A percentile compares a stretch with the other conserved stretches of the same genome.
Evolutionary conservation across 2,329 filamentous ascomycete species (phyloP).

Genomic region (Sclerotinia sclerotiorum): DNA sequence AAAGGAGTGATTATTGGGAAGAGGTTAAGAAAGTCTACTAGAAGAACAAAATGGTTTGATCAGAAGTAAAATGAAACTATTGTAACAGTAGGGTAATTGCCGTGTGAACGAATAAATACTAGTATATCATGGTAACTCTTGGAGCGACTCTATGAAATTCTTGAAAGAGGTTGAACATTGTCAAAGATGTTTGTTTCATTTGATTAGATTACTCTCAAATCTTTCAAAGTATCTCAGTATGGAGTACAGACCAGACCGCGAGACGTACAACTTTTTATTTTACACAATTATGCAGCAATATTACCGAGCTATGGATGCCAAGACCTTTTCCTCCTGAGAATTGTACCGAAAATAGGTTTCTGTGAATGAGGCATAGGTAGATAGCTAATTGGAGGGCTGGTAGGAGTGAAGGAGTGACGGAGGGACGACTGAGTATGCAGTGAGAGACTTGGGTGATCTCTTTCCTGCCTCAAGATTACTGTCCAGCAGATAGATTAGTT

Average conservation of each 20-base stretch:
- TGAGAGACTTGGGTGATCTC: not conserved
- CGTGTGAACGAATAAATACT: not conserved
- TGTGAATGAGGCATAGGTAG: not conserved
- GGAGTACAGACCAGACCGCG: no score
- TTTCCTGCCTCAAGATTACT: no score
- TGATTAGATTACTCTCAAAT: not conserved
- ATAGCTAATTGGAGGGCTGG: not conserved
- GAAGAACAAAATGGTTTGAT: not conserved
- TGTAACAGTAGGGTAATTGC: not conserved
- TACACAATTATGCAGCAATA: not conserved
- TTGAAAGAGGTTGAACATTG: not conserved
- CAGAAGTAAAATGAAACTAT: not conserved
- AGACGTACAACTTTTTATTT: no score
- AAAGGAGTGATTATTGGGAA: not conserved
- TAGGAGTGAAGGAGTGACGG: not conserved
- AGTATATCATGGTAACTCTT: not conserved
- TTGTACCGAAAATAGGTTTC: not conserved
- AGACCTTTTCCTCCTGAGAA: not conserved
- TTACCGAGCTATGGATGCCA: not conserved
- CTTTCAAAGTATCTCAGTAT: not conserved
- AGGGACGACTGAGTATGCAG: not conserved
- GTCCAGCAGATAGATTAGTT: not conserved
- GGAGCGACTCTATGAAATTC: slow-evolving; percentile 1
- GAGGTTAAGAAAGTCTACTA: not conserved
- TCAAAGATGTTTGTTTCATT: slow-evolving; percentile 14